Base-by-base conservation (phyloP, 2,329 filamentous ascomycete species). In the Verticillium alfalfae region DNA sequence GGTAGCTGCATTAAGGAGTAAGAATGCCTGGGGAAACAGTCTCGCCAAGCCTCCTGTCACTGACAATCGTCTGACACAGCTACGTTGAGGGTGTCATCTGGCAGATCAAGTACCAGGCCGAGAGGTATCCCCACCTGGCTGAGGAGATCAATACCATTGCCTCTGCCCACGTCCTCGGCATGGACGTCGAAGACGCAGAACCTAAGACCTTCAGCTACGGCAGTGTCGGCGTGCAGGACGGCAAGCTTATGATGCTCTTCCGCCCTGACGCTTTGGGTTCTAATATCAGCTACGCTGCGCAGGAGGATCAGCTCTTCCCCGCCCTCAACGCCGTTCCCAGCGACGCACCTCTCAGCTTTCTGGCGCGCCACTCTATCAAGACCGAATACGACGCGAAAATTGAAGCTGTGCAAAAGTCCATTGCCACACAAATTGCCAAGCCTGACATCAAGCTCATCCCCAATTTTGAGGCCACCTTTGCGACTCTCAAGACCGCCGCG, bases 221-320 rank as follows among this genome's bases (percentile, higher is more conserved):
- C 66, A 80, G 81, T 58, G 70, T 63, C 62, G 75, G 76, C 59
- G 70, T 85, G 56, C 68, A 70, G 1, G 76, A 79, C 5, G 80
- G 81, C 56, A 72, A 76, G 63, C 77, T 85, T 8, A 72, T 76
- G 61, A 73, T 85, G n/a, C 67, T 84, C 49, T 85, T 84, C 70
- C 66, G 70, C 16, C 71, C 75, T 34, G 66, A 68, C 5, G 66
- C 71, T 58, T 74, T 85, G 0, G 82, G 79, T 56, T 71, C 67
- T 66, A 85, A 85, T 71, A 73, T 77, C 62, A 66, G 70, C 67
- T 64, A 78, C 55, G 75, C 76, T 60, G 64, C 78, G 18, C 67
- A 75, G 9, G 68, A 67, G 10, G 63, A 71, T 41, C 72, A 75
- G 9, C 72, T 85, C 34, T 66, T 73, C 37, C 70, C 73, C 34